Evolutionary conservation across 1,284 basidiomycete species (phyloP), one percentile per base, ranked within the genome.

Genomic region (Pterula multifida): DNA sequence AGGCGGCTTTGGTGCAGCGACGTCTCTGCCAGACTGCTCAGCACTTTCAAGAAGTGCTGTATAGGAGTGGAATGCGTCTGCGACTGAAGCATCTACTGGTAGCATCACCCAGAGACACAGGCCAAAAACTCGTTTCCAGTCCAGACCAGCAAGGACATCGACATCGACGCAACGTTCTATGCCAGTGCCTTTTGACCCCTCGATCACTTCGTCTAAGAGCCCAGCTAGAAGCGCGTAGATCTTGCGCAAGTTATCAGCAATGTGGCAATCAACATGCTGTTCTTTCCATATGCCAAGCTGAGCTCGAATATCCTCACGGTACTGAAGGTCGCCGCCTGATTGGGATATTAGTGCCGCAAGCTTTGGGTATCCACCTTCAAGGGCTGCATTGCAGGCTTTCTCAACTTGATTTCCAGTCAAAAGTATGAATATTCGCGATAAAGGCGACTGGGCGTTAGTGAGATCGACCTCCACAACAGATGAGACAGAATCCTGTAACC

Each of bases 121-220:
- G 1, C 92, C 96, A 59, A 98, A 89, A 0, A 86, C 84, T 13
- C 93, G 81, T 65, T 95, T 95, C 96, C 96, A 98, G 64, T 96
- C 94, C 49, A 98, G 68, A 0, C 79, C 86, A 49, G 81, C 71
- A n/a, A 83, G 74, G n/a, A 96, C 72, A 49, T 79, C 71, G 19
- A 91, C 66, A 51, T 89, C 82, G 1, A 73, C 64, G 58, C 78
- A 77, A 22, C 72, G 70, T 56, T 85, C 84, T 26, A 75, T 57
- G 53, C 73, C 67, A 53, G 71, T 65, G 57, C 83, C 68, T 62
- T 71, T 65, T 52, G 73, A 74, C 1, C 84, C 86, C 48, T 78
- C 70, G 12, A 85, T 68, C 2, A 81, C 60, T 24, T 54, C 49
- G 53, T 81, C 79, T 26, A 86, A 73, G 52, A 86, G 74, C 11